Conservation (phyloP, 2,329 filamentous ascomycete species). For the Aspergillus novoparasiticus region DNA sequence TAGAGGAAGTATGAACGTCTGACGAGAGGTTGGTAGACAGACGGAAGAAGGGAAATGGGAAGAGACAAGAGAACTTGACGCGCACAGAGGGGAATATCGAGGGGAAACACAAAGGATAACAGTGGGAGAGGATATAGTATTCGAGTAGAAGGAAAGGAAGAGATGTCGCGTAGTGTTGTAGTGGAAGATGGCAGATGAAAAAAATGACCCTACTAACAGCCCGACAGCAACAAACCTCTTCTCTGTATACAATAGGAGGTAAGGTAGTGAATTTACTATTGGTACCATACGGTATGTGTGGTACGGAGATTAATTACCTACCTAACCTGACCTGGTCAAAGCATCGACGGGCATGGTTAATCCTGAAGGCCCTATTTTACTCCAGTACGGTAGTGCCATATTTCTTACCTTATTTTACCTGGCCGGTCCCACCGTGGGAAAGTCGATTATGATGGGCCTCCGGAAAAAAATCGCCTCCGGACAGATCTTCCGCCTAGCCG, state of each 20-base stretch:
- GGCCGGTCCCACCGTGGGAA: conserved; percentile 7
- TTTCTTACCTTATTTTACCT: conserved; percentile 13
- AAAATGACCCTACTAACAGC: not conserved
- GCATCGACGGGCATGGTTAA: conserved; percentile 1
- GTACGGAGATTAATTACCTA: not conserved
- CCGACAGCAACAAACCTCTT: conserved; percentile 4
- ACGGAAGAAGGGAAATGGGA: conserved; percentile 9
- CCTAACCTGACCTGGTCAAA: not conserved
- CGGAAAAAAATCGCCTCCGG: conserved; percentile 20
- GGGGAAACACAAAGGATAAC: conserved; percentile 12
- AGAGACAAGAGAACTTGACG: conserved; percentile 2
- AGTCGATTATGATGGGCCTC: conserved; percentile 6
- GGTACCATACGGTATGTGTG: not conserved
- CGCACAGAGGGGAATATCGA: not conserved
- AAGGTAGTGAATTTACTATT: conserved; percentile 3
- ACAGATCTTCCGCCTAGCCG: conserved; percentile 14
- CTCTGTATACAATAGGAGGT: conserved; percentile 6
- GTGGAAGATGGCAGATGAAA: conserved; percentile 6
- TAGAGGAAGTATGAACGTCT: conserved; percentile 18
- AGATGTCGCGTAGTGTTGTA: conserved; percentile 3
- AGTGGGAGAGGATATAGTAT: not conserved
- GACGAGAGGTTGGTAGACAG: conserved; percentile 14
- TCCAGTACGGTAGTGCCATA: conserved; percentile 3
- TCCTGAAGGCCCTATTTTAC: not conserved
- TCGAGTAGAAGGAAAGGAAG: not conserved